Evolutionary conservation across 2,329 filamentous ascomycete species (phyloP), one percentile per base, ranked within the genome.

Genomic region (Aspergillus sp.): DNA sequence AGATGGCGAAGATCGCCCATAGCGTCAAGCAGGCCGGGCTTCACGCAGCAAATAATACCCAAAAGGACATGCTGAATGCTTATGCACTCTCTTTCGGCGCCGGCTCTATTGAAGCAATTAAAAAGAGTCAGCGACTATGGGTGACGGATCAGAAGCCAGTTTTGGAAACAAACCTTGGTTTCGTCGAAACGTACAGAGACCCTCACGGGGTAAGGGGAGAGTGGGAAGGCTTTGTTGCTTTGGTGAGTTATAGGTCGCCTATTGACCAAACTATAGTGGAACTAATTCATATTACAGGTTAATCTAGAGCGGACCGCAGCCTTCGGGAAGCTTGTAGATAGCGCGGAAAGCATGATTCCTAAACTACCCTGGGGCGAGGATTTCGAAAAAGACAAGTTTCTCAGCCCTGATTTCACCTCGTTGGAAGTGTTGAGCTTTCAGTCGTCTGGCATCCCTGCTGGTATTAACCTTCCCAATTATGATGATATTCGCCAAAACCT

Each of bases 321-420:
- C 1, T 98, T 98, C 70, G 89, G 89, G 7, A 88, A 90, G 65
- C 84, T 98, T 1, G 95, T 98, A 4, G 83, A 87, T 19, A 87
- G 87, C 25, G 93, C 95, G 0, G 89, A 92, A 11, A 80, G 81
- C 46, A 87, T 96, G 71, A 97, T 99, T 52, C 91, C 92, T 6
- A 86, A 96, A 61, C 80, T 99, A 14, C 95, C 95, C 0, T 99
- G 95, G 95, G 80, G 82, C 37, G 84, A 85, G 47, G 90, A 91
- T 0, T 99, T 98, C 64, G 95, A 99, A 73, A 98, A 98, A 76
- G 93, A 97, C 79, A 92, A 90, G 69, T 99, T 99, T 76, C 77
- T 96, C 37, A 93, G 91, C 52, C 95, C 95, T 0, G 95, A 99
- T 73, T 99, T 99, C 71, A 98, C 95, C 0, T 95, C 90, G 9